Evolutionary conservation across 2,329 filamentous ascomycete genomes (phyloP).

Genomic region (Seiridium unicorne): DNA sequence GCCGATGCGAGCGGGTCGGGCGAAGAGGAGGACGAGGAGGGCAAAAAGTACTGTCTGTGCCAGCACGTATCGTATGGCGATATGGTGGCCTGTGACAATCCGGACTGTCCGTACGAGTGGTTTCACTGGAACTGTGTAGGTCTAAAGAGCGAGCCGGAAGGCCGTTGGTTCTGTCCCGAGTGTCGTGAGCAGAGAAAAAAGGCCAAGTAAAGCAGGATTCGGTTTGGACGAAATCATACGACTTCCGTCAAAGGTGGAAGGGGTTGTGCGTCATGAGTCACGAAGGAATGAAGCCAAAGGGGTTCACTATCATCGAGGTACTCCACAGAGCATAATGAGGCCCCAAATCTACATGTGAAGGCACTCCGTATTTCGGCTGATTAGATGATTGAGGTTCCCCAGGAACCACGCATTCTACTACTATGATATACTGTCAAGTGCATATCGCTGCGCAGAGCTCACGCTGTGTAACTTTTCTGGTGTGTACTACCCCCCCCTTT

Average conservation of each 20-base stretch:
- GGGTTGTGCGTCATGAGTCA: neutral
- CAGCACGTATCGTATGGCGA: slow-evolving; percentile 82
- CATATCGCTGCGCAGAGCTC: too few species aligned
- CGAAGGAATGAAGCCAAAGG: neutral
- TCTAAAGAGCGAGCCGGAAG: slow-evolving; percentile 65
- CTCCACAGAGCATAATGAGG: neutral
- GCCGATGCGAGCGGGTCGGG: slow-evolving; percentile 49
- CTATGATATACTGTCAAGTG: too few species aligned
- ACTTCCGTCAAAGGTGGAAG: too few species aligned
- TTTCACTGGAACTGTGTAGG: slow-evolving; percentile 80
- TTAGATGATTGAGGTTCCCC: too few species aligned
- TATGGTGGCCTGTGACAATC: slow-evolving; percentile 88
- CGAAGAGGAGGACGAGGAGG: slow-evolving; percentile 65
- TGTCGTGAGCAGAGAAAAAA: slow-evolving; percentile 55
- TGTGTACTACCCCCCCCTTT: too few species aligned
- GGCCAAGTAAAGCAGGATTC: slow-evolving; percentile 17
- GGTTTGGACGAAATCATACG: neutral
- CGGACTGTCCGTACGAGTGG: slow-evolving; percentile 79
- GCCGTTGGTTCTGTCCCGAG: slow-evolving; percentile 66
- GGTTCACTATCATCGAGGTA: too few species aligned
- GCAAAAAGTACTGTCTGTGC: slow-evolving; percentile 81
- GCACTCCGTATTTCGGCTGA: neutral
- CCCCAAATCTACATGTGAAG: neutral
- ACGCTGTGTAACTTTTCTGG: too few species aligned
- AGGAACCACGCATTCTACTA: too few species aligned